Evolutionary conservation across 2,329 filamentous ascomycete species (phyloP), one percentile per base, ranked within the genome.

Genomic region (Alternaria viburni): DNA sequence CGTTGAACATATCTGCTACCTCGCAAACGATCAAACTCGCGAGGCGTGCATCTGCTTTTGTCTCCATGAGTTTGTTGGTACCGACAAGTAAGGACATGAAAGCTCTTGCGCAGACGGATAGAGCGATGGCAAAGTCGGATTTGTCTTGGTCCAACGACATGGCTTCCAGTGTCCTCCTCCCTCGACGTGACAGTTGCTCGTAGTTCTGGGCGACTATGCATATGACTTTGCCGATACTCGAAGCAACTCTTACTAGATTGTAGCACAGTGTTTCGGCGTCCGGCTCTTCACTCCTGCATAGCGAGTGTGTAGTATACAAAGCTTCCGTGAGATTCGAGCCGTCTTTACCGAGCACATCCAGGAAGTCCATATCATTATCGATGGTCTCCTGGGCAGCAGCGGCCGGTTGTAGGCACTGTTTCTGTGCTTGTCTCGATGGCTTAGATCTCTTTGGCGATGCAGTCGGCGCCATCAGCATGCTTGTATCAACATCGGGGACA

Each of bases 1-100:
- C 64, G 3, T 74, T 76, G 70, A 81, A 83, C 74, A 81, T 81
- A 4, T 75, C 70, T 11, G 80, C 73, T 12, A 74, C 63, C 56
- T 76, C 76, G 32, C 74, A 79, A 6, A 79, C 66, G 13, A 80
- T 62, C 8, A 74, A 54, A 25, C 67, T 71, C 0, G 68, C 21
- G 4, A 72, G 64, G 13, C 69, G 66, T 2, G 54, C 57, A 10
- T 70, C 68, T 8, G 54, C n/a, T 21, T 61, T 58, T 10, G 61
- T 43, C 6, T 67, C 57, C 10, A 60, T 50, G 25, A 80, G 61
- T 32, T 64, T 76, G 4, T 65, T 62, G 10, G 75, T 64, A 7
- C 78, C 77, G 8, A 78, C 67, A 3, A 80, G 69, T 9, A 80
- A 51, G 7, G 75, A 72, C 46, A 72, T 72, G 54, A 79, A 79